Conservation (phyloP, 257 asterid species). For the Penstemon newberryi region DNA sequence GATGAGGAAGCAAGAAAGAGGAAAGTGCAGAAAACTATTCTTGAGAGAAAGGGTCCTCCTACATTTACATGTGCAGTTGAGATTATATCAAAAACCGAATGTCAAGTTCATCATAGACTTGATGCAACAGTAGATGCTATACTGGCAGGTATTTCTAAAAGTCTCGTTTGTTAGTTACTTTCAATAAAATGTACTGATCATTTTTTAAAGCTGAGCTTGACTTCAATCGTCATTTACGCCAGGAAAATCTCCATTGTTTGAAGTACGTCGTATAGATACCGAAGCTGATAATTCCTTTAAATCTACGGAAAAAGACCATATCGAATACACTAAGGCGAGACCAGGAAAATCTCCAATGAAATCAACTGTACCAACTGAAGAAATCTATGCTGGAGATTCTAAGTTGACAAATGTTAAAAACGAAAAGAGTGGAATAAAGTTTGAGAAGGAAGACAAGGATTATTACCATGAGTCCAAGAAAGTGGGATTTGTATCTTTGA, state of each 20-base stretch:
- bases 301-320: conserved; percentile 30
- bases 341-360: conserved; percentile 46
- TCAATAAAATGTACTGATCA: neutral
- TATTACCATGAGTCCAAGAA: conserved; percentile 44
- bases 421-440: conserved; percentile 29
- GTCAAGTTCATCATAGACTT: conserved; percentile 86
- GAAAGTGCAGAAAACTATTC: conserved; percentile 97
- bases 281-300: conserved; percentile 39
- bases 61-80: conserved; percentile 91
- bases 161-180: neutral
- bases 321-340: conserved; percentile 32
- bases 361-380: conserved; percentile 35
- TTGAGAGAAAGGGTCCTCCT: conserved; percentile 98
- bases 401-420: conserved; percentile 27
- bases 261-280: conserved; percentile 56
- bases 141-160: conserved; percentile 60
- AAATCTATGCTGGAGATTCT: conserved; percentile 29
- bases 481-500: conserved; percentile 32
- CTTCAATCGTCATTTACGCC: conserved; percentile 25
- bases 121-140: conserved; percentile 91
- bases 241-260: conserved; percentile 88
- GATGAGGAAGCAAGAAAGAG: conserved; percentile 99
- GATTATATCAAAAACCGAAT: conserved; percentile 87
- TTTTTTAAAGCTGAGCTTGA: conserved; percentile 27
- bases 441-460: conserved; percentile 45